phyloP scores from a whole-genome alignment of 805 yeast genomes.

The Saccharomycopsis fibuligera region DNA sequence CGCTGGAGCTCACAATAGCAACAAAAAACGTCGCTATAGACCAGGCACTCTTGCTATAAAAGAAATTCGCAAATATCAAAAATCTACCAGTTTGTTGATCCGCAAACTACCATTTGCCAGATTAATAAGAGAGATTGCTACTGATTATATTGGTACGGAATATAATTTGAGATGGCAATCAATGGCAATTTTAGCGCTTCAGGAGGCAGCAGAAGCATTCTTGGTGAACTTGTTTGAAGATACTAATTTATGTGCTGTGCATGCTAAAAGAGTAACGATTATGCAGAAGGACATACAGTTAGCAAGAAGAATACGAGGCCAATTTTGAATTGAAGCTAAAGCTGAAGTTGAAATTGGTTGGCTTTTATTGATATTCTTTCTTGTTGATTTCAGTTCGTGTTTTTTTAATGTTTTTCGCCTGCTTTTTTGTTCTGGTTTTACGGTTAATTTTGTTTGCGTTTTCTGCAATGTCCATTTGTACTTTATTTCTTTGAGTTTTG shows the following conservation, averaged over 20 bases:
- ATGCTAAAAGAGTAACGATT: conserved; percentile 77
- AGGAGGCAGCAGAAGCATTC: conserved; percentile 78
- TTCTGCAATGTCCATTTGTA: no score
- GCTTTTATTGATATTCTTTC: background rate
- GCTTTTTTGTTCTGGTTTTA: background rate
- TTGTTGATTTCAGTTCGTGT: background rate
- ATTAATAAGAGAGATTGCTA: conserved; percentile 64
- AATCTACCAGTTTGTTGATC: conserved; percentile 58
- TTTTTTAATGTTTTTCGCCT: background rate
- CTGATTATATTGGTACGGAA: conserved; percentile 43
- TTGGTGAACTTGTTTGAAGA: conserved; percentile 69
- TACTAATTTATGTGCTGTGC: conserved; percentile 70
- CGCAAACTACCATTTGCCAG: conserved; percentile 75
- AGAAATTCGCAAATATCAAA: conserved; percentile 64
- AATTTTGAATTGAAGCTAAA: conserved; percentile 3
- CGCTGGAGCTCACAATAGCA: conserved; percentile 31
- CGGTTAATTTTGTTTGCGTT: no score
- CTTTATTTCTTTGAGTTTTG: no score
- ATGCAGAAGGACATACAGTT: conserved; percentile 79
- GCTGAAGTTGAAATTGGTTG: no score
- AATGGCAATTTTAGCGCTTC: conserved; percentile 68
- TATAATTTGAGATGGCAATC: conserved; percentile 72
- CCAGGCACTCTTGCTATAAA: conserved; percentile 64
- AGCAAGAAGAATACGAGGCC: conserved; percentile 70
- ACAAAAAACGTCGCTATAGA: conserved; percentile 38